Evolutionary conservation across 2,329 filamentous ascomycete species (phyloP), one percentile per base, ranked within the genome.

Genomic region (Hymenoscyphus scutula): DNA sequence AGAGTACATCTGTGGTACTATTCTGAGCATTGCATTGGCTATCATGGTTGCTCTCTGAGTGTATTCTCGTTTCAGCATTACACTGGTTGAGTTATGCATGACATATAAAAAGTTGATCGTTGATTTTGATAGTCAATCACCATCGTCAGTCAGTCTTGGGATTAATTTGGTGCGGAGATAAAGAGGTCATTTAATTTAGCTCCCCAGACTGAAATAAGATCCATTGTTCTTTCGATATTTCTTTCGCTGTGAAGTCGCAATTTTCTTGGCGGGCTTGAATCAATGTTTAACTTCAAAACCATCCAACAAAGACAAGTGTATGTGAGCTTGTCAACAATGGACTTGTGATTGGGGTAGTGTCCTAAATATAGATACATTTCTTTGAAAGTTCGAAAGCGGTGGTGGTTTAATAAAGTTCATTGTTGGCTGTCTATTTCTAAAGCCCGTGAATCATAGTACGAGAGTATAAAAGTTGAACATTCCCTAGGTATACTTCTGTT

Each of bases 231-330:
- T 19, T 23, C 10, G 4, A 25, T 23, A 10, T 10, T 10, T n/a
- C 19, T 25, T 48, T 48, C 15, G 41, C 41, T 23, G 41, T 48
- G n/a, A 48, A 23, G n/a, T 48, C 19, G 41, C 19, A 17, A 23
- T 48, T 48, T 48, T 25, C 41, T 48, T 48, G 41, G 41, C n/a
- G 19, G 41, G n/a, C 41, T 45, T 45, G 41, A 45, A 45, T 19
- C 41, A 45, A 23, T n/a, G 41, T 48, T 19, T 23, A 23, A 48
- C n/a, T 48, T 48, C 19, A 48, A 48, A 25, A 48, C 41, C n/a
- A 7, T 23, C 13, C 41, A 48, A 48, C 41, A 48, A 48, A 48
- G 19, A 48, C 41, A 23, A 10, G n/a, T 48, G 3, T 48, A 25
- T 23, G 41, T 25, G 19, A 13, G 41, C 7, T 23, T 25, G 41